Evolutionary conservation across 306 rosid genomes (phyloP).

Genomic region (Pyrus bretschneideri): DNA sequence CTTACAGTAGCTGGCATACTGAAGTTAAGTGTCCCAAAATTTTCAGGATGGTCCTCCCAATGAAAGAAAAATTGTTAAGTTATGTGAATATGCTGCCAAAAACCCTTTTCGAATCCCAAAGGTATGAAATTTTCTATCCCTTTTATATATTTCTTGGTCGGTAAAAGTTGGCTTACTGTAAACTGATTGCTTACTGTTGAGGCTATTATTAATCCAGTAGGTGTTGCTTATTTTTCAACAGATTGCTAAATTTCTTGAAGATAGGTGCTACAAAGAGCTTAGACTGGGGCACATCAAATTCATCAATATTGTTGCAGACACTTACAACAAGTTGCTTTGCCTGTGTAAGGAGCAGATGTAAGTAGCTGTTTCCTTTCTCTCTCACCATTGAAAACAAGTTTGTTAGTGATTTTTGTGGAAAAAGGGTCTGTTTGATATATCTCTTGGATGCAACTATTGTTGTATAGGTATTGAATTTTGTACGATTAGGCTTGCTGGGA

Average conservation of each 20-base stretch:
- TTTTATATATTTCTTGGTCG: background rate
- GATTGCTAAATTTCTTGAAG: conserved; percentile 95
- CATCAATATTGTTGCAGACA: conserved; percentile 54
- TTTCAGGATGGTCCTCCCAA: conserved; percentile 72
- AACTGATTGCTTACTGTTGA: conserved; percentile 16
- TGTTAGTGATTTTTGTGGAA: background rate
- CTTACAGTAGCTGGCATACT: conserved; percentile 6
- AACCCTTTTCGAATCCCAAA: conserved; percentile 89
- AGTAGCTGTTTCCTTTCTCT: conserved; percentile 27
- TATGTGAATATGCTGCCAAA: conserved; percentile 91
- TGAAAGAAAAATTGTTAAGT: conserved; percentile 80
- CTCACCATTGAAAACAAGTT: background rate
- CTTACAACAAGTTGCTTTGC: conserved; percentile 75
- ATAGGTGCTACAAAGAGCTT: conserved; percentile 86
- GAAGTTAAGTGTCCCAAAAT: conserved; percentile 6
- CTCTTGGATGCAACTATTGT: background rate
- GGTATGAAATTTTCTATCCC: conserved; percentile 33
- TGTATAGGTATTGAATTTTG: background rate
- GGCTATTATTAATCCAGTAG: background rate
- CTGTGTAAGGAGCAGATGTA: conserved; percentile 92
- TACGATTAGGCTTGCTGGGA: background rate
- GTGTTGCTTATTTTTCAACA: conserved; percentile 18
- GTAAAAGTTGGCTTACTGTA: background rate
- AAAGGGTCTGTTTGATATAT: background rate
- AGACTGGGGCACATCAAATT: conserved; percentile 57